These are phyloP conservation scores for Didymella pinodella DNA, from an alignment of 2,329 filamentous ascomycete species.

Conservation along the genomic window DNA sequence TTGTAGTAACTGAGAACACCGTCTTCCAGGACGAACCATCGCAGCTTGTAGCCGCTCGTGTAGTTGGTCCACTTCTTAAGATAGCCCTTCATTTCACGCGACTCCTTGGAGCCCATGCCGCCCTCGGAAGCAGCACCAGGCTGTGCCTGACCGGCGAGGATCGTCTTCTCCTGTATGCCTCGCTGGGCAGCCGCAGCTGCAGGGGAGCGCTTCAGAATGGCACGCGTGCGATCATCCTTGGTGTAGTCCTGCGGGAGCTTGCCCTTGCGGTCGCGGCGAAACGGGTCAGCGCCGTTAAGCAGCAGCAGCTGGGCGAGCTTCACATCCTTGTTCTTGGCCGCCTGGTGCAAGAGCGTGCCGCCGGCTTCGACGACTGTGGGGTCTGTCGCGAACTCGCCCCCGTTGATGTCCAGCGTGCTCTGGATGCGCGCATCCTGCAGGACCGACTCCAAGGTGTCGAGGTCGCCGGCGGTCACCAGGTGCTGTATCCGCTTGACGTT, in stretches of 20 bases:
- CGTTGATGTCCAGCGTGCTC: conserved; percentile 90
- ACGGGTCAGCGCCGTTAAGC: conserved; percentile 94
- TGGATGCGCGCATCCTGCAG: conserved; percentile 86
- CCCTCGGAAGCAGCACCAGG: conserved; percentile 67
- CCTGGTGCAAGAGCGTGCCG: conserved; percentile 93
- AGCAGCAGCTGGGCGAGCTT: conserved; percentile 89
- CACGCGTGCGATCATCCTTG: conserved; percentile 87
- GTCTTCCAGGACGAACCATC: conserved; percentile 98
- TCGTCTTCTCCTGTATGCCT: conserved; percentile 96
- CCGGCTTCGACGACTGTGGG: conserved; percentile 77
- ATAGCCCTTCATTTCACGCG: conserved; percentile 97
- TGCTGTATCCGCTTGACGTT: conserved; percentile 86
- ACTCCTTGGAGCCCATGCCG: conserved; percentile 77
- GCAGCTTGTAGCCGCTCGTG: conserved; percentile 91
- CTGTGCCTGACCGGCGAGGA: conserved; percentile 76
- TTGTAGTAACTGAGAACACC: conserved; percentile 99
- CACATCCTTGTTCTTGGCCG: conserved; percentile 84
- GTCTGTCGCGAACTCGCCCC: conserved; percentile 85
- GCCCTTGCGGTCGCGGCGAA: conserved; percentile 91
- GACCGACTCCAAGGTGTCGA: conserved; percentile 78
- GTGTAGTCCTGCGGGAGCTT: conserved; percentile 96
- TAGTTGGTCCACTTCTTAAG: conserved; percentile 99
- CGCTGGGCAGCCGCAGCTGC: conserved; percentile 93
- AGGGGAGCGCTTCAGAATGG: conserved; percentile 91
- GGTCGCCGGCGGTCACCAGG: conserved; percentile 75